Evolutionary conservation across 1,139 yeast genomes (phyloP).

Genomic region (Candida neerlandica): DNA sequence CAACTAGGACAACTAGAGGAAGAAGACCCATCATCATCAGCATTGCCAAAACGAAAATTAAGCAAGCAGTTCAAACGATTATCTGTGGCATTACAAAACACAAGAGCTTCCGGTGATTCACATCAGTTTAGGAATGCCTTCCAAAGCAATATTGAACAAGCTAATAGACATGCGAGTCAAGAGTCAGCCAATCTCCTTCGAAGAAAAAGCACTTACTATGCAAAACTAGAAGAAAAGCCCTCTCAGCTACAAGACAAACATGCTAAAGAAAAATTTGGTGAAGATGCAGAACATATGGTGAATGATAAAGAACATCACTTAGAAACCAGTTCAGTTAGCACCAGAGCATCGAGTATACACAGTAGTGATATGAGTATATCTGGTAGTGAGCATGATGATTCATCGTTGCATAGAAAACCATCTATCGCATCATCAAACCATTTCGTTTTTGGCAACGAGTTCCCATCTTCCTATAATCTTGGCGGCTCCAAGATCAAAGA

Average conservation of each 20-base stretch:
- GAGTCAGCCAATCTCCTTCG: conserved; percentile 1
- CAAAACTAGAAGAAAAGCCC: conserved; percentile 25
- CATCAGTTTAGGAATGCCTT: conserved; percentile 44
- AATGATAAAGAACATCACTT: conserved; percentile 9
- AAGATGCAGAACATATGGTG: conserved; percentile 6
- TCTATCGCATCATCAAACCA: conserved; percentile 10
- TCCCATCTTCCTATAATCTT: conserved; percentile 18
- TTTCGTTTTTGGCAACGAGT: conserved; percentile 7
- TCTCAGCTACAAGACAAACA: background rate
- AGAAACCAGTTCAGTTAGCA: conserved; percentile 15
- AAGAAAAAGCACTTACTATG: conserved; percentile 35
- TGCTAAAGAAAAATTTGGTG: too few relatives aligned
- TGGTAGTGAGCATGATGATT: conserved; percentile 2
- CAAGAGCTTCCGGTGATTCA: conserved; percentile 43
- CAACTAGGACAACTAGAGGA: conserved; percentile 4
- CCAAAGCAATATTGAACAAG: conserved; percentile 37
- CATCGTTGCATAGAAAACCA: background rate
- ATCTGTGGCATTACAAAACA: conserved; percentile 41
- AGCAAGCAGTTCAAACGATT: conserved; percentile 43
- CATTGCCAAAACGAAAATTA: conserved; percentile 40
- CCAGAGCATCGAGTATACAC: conserved; percentile 14
- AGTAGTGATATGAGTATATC: conserved; percentile 4
- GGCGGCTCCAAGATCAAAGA: conserved; percentile 23
- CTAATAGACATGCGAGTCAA: conserved; percentile 11
- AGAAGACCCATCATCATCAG: conserved; percentile 7